Evolutionary conservation across 1,284 basidiomycete genomes (phyloP).

Genomic region (Thelephora terrestris): DNA sequence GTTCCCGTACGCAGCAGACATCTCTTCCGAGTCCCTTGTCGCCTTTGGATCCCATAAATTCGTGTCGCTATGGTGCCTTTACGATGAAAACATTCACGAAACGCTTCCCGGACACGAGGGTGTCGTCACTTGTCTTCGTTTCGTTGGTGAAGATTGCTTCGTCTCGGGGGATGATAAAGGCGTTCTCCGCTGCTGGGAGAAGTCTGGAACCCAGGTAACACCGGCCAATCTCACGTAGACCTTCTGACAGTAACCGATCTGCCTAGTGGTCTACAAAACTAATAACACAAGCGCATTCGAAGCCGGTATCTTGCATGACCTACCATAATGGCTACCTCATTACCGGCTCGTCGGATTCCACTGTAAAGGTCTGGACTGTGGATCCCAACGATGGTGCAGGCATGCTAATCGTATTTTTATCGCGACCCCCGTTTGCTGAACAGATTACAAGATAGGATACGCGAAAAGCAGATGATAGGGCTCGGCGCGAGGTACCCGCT

Average conservation of each 20-base stretch:
- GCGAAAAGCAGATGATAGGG: slow-evolving; percentile 49
- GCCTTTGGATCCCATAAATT: slow-evolving; percentile 74
- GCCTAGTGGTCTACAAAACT: slow-evolving; percentile 42
- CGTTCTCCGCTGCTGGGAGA: slow-evolving; percentile 42
- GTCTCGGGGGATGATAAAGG: slow-evolving; percentile 73
- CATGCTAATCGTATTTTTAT: slow-evolving; percentile 9
- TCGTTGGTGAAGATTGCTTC: slow-evolving; percentile 39
- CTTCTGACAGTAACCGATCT: slow-evolving; percentile 7
- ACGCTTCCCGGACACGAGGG: slow-evolving; percentile 72
- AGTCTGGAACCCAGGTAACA: slow-evolving; percentile 30
- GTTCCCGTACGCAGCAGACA: slow-evolving; percentile 53
- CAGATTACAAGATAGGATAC: slow-evolving; percentile 28
- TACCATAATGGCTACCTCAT: slow-evolving; percentile 39
- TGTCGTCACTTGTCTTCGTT: slow-evolving; percentile 69
- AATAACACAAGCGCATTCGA: slow-evolving; percentile 50
- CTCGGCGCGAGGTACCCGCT: slow-evolving; percentile 69
- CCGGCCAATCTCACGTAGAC: slow-evolving; percentile 11
- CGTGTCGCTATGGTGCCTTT: slow-evolving; percentile 70
- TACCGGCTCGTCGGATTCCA: slow-evolving; percentile 75
- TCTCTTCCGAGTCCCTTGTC: slow-evolving; percentile 45
- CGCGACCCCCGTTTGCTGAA: slow-evolving; percentile 2
- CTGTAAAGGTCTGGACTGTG: slow-evolving; percentile 62
- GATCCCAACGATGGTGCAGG: slow-evolving; percentile 23
- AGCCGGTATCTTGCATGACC: slow-evolving; percentile 59
- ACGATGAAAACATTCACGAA: slow-evolving; percentile 42